Evolutionary conservation across 1,139 yeast species (phyloP).

Genomic region (Candida sp.): DNA sequence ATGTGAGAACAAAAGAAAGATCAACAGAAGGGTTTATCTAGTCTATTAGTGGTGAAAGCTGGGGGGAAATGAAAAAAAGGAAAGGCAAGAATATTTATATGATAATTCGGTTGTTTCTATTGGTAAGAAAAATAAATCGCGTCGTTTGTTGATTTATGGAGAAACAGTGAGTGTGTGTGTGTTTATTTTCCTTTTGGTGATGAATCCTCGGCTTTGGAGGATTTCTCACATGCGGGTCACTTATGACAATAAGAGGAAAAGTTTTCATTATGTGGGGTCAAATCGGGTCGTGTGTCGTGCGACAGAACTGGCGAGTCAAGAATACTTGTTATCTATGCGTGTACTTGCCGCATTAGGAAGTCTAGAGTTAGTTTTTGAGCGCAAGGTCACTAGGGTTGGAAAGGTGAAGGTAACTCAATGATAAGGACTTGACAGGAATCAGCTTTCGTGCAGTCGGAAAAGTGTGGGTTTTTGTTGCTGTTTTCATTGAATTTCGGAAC

Average conservation of each 20-base stretch:
- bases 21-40: background rate
- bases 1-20: background rate
- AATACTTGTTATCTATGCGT: background rate
- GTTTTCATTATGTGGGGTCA: background rate
- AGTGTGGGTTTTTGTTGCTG: too few relatives aligned
- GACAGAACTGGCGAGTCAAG: background rate
- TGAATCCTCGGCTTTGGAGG: background rate
- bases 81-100: background rate
- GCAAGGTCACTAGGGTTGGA: background rate
- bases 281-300: background rate
- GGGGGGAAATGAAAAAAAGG: background rate
- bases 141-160: background rate
- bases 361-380: background rate
- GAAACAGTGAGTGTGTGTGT: background rate
- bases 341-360: background rate
- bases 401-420: background rate
- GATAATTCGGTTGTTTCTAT: background rate
- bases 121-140: background rate
- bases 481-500: too few relatives aligned
- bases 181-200: background rate
- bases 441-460: background rate
- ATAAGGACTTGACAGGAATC: too few relatives aligned
- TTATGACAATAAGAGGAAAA: background rate
- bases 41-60: background rate
- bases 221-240: constrained; percentile 2